Evolutionary conservation across 2,329 filamentous ascomycete species (phyloP), one percentile per base, ranked within the genome.

Genomic region (Beauveria sp.): DNA sequence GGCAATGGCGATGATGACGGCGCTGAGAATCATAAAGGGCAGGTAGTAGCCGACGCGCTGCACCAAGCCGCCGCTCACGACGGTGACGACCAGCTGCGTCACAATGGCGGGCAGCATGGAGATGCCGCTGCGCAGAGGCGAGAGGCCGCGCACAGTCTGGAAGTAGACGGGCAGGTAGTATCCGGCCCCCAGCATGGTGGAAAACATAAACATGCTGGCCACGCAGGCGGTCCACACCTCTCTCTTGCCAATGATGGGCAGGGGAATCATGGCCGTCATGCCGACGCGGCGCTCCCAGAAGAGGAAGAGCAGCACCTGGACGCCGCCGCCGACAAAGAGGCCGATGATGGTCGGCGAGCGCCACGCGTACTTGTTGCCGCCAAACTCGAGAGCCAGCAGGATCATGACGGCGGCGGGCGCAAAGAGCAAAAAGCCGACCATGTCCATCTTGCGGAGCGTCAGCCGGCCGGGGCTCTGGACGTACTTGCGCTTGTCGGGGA

Each of bases 131-230:
- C 61, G 63, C 24, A 73, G 67, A 3, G 70, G 69, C 4, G 69
- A 66, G 3, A 65, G 62, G 34, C 66, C 73, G 63, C 75, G 75
- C 64, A 82, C 73, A 38, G 76, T 74, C 69, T 83, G 78, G 69
- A 83, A 81, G 73, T 80, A 83, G 63, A 82, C 73, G 1, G 80
- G 79, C 5, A 82, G 69, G 63, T 79, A 80, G 70, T 78, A 80
- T 4, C 80, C 69, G 1, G 76, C 70, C 1, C 80, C 66, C 63
- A 82, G 77, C 55, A 79, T 77, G 12, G 74, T 70, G 3, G 75
- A 73, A 16, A 76, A 76, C 20, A 81, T 72, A 60, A 78, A 74
- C 38, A 79, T 73, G 26, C 74, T 73, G 46, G 76, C 78, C 5
- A 76, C 10, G 28, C 74, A 72, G 24, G 75, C 73, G 10, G 75